phyloP scores from a whole-genome alignment of 1,139 yeast genomes.

The Williopsis jadinii region DNA sequence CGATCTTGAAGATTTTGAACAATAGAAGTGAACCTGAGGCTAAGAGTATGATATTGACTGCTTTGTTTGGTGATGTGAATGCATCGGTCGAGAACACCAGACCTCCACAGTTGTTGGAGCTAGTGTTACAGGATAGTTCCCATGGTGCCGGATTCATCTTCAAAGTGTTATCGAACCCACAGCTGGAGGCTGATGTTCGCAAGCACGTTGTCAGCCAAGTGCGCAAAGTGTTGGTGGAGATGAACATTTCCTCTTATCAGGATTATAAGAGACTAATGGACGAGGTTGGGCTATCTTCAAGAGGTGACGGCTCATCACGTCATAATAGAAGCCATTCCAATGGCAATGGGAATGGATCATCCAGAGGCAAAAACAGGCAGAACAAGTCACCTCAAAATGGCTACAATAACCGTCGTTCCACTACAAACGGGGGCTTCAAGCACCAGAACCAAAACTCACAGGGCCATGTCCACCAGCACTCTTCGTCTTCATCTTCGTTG shows the following conservation, averaged over 20 bases:
- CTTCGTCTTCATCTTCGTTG: too few relatives aligned
- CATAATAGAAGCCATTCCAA: conserved; percentile 16
- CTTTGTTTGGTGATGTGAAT: conserved; percentile 47
- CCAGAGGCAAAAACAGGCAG: conserved; percentile 13
- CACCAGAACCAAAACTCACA: not conserved
- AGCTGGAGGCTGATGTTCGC: conserved; percentile 47
- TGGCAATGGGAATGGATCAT: not conserved
- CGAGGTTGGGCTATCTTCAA: conserved; percentile 66
- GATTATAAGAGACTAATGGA: conserved; percentile 85
- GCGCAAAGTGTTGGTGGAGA: conserved; percentile 50
- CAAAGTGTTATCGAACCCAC: conserved; percentile 67
- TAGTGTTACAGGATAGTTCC: conserved; percentile 50
- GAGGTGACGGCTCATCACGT: conserved; percentile 11
- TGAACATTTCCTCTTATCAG: conserved; percentile 48
- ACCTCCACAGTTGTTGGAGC: conserved; percentile 35
- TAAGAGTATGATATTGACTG: conserved; percentile 53
- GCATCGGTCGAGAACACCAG: conserved; percentile 10
- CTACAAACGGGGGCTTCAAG: conserved; percentile 9
- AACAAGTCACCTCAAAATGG: conserved; percentile 13
- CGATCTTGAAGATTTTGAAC: conserved; percentile 73
- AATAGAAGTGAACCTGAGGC: conserved; percentile 58
- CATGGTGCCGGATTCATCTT: conserved; percentile 84
- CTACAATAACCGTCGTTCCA: conserved; percentile 14
- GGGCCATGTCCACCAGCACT: too few relatives aligned
- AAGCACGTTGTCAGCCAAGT: conserved; percentile 54